phyloP scores from a whole-genome alignment of 768 basidiomycete genomes.

The Tylopilus sp. region DNA sequence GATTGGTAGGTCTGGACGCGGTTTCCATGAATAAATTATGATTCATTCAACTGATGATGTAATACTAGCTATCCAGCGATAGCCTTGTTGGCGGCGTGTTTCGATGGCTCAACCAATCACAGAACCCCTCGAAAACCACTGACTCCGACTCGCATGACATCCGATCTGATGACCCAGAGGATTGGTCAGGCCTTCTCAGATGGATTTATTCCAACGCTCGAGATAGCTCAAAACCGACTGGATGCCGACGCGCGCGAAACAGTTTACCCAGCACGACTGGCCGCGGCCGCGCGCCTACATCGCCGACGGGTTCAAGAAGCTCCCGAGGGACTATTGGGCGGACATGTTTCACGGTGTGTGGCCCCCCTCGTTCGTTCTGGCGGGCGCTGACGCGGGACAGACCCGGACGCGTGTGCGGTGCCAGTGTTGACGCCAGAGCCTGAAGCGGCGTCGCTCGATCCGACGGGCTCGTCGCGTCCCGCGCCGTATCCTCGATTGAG shows the following conservation, averaged over 20 bases:
- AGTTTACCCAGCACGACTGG: conserved; percentile 52
- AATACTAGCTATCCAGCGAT: no score
- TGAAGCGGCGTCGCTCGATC: conserved; percentile 53
- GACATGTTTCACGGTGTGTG: conserved; percentile 57
- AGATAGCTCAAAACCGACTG: conserved; percentile 46
- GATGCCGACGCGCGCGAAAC: conserved; percentile 48
- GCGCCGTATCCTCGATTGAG: conserved; percentile 49
- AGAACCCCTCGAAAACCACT: no score
- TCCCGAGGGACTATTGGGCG: conserved; percentile 68
- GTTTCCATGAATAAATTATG: no score
- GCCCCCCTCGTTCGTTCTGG: background rate
- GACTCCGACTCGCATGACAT: no score
- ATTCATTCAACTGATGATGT: no score
- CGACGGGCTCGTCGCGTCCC: conserved; percentile 40
- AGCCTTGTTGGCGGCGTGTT: no score
- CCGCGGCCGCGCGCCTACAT: conserved; percentile 54
- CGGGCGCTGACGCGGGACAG: conserved; percentile 31
- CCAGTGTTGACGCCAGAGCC: conserved; percentile 61
- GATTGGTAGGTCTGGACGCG: no score
- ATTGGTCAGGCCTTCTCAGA: conserved; percentile 62
- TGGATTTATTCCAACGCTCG: conserved; percentile 49
- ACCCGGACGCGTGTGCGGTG: conserved; percentile 66
- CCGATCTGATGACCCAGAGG: no score
- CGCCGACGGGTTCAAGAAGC: conserved; percentile 56
- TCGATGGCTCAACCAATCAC: no score